A percentile compares a stretch with the other conserved stretches of the same genome.
These are phyloP conservation scores for Elaeis oleifera DNA, from an alignment of 202 grass and related monocot species.

Conservation along the genomic window DNA sequence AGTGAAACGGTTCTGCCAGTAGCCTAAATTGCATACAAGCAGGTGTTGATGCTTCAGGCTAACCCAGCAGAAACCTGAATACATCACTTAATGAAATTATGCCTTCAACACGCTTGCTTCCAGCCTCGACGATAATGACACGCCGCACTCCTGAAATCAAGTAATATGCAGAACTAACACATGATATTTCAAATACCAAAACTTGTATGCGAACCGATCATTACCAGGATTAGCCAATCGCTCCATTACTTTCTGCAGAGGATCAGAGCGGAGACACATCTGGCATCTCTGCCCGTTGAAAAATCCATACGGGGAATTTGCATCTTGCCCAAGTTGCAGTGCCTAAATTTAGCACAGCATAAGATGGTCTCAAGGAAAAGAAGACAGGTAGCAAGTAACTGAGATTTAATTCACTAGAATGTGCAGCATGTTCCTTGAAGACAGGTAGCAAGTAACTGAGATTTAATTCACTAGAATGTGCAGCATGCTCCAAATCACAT, in stretches of 20 bases:
- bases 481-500: too few species aligned
- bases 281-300: slow-evolving; percentile 94
- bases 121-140: slow-evolving; percentile 96
- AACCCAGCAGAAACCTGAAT: slow-evolving; percentile 87
- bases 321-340: slow-evolving; percentile 89
- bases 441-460: too few species aligned
- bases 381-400: too few species aligned
- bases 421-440: too few species aligned
- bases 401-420: too few species aligned
- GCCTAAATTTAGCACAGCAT: slow-evolving; percentile 36
- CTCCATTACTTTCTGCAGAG: slow-evolving; percentile 96
- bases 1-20: slow-evolving; percentile 31
- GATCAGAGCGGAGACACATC: slow-evolving; percentile 90
- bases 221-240: slow-evolving; percentile 91
- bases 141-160: slow-evolving; percentile 56
- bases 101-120: slow-evolving; percentile 95
- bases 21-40: slow-evolving; percentile 25
- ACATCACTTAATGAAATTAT: slow-evolving; percentile 89
- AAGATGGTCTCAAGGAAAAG: too few species aligned
- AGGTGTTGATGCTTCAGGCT: slow-evolving; percentile 19
- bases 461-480: too few species aligned
- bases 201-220: background rate
- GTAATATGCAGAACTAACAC: background rate
- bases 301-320: slow-evolving; percentile 51
- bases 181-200: background rate